Evolutionary conservation across 2,329 filamentous ascomycete species (phyloP).

Genomic region (Calycina marina): DNA sequence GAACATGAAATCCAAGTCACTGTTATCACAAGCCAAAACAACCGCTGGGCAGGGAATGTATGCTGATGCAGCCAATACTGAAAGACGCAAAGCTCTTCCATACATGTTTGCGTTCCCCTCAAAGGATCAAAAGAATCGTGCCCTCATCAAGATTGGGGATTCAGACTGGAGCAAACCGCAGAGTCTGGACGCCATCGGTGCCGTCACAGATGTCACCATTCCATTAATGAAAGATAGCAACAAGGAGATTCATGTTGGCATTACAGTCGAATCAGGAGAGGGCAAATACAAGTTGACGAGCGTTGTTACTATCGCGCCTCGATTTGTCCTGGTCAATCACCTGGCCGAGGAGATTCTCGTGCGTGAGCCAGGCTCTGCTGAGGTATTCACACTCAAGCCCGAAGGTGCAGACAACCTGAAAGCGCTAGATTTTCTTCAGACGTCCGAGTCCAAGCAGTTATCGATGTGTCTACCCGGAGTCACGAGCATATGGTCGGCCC

Average conservation of each 20-base stretch:
- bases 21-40: constrained; percentile 68
- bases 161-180: constrained; percentile 96
- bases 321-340: constrained; percentile 90
- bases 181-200: constrained; percentile 95
- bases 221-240: constrained; percentile 52
- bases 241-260: constrained; percentile 79
- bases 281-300: constrained; percentile 98
- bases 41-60: constrained; percentile 67
- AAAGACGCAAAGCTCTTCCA: constrained; percentile 62
- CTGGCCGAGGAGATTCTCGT: constrained; percentile 78
- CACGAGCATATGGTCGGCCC: constrained; percentile 94
- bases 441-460: constrained; percentile 70
- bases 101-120: constrained; percentile 93
- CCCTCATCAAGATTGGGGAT: constrained; percentile 72
- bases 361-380: constrained; percentile 81
- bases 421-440: constrained; percentile 80
- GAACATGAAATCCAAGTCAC: constrained; percentile 75
- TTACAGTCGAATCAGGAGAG: constrained; percentile 78
- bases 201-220: constrained; percentile 74
- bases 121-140: constrained; percentile 83
- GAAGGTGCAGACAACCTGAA: constrained; percentile 76
- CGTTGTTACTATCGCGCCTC: constrained; percentile 80
- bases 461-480: constrained; percentile 87
- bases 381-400: constrained; percentile 61
- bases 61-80: constrained; percentile 30